These are phyloP conservation scores for Verticillium longisporum DNA, from an alignment of 2,329 filamentous ascomycete genomes.

Conservation along the genomic window DNA sequence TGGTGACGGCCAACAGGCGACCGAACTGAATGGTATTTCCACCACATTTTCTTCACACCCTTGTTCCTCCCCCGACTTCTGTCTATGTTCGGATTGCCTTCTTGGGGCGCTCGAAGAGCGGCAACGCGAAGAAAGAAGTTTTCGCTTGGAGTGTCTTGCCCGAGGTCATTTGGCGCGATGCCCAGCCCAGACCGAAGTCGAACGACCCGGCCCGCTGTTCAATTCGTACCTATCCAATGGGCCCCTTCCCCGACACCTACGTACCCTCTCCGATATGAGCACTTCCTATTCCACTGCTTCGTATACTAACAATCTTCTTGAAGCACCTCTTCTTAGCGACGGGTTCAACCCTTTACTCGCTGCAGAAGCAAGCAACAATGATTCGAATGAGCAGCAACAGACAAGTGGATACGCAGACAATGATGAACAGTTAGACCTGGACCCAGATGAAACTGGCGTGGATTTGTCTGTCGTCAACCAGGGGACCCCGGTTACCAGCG, in stretches of 20 bases:
- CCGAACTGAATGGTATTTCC: slow-evolving; percentile 8
- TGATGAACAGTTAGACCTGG: neutral
- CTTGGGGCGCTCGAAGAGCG: slow-evolving; percentile 1
- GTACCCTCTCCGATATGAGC: slow-evolving; percentile 3
- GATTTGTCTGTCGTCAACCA: slow-evolving; percentile 4
- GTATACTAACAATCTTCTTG: slow-evolving; percentile 16
- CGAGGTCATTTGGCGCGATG: neutral
- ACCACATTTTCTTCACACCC: neutral
- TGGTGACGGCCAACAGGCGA: neutral
- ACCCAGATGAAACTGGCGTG: neutral
- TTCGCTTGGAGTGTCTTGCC: slow-evolving; percentile 1
- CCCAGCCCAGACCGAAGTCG: neutral
- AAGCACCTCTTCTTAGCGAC: slow-evolving; percentile 15
- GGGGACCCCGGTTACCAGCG: slow-evolving; percentile 17
- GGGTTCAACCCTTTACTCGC: slow-evolving; percentile 17
- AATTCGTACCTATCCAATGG: neutral
- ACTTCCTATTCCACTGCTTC: slow-evolving; percentile 13
- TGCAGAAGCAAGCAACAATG: slow-evolving; percentile 9
- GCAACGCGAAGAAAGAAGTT: slow-evolving; percentile 6
- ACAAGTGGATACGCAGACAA: slow-evolving; percentile 1
- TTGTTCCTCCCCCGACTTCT: slow-evolving; percentile 8
- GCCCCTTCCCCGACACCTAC: slow-evolving; percentile 2
- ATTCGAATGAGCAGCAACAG: neutral
- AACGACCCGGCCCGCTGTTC: neutral
- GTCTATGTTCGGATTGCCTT: slow-evolving; percentile 6